Base-by-base conservation (phyloP, 768 basidiomycete genomes). In the Leccinum truebloodii region DNA sequence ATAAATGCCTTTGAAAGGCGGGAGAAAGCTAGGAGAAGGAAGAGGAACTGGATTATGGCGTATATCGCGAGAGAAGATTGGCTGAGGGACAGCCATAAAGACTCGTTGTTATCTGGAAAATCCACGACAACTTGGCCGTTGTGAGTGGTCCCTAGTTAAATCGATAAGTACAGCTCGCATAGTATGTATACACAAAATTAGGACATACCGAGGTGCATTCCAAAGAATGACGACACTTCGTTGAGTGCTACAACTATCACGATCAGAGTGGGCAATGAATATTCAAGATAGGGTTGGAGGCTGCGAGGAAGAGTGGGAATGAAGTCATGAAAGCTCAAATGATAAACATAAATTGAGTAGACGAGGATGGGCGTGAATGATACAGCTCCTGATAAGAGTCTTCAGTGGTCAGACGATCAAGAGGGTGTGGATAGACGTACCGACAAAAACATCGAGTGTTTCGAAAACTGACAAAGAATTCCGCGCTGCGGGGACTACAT, bases 341-440 rank as follows among this genome's bases (percentile, higher is more conserved):
- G 73, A 74, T 81, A 86, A 55, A 91, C 77, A 73, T 86, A 89
- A 57, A 81, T 57, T 20, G 78, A 83, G 74, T 87, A 90, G 50
- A 85, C 75, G 44, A 90, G 75, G 51, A 92, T 75, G 12, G 90
- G 88, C 24, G 87, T 67, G 66, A 84, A 87, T 3, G 91, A 90
- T 48, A 80, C 69, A 48, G 80, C 78, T 46, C 77, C 89, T 75
- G 30, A 12, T 54, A 22, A 59, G 14, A n/a, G 48, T 3, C 50
- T 53, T 28, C 14, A 51, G 30, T 60, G 24, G 50, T 24, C 18
- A 14, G n/a, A 26, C 24, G 16, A 26, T 18, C 55, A 24, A 28
- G 20, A 26, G 14, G n/a, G 48, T n/a, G 16, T 13, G 13, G 26
- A 32, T 49, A 52, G 32, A 75, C 86, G 35, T 64, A 90, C 90